Evolutionary conservation across 352 stramenopile species (phyloP).

Genomic region (Pythium angustatum): DNA sequence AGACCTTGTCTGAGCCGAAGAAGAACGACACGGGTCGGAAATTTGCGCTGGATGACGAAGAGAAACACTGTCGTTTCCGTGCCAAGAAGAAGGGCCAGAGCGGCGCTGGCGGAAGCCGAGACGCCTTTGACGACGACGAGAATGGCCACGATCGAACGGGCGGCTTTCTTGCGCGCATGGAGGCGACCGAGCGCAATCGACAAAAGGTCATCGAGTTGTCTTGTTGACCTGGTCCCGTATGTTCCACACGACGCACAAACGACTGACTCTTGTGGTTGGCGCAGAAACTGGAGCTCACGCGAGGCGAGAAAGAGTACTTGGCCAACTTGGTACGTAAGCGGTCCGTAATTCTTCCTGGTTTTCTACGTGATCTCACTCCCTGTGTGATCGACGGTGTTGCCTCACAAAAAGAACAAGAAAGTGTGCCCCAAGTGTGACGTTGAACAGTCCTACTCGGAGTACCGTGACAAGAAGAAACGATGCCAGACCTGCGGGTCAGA

Average conservation of each 20-base stretch:
- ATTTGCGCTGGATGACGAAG: constrained; percentile 75
- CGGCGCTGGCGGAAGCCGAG: constrained; percentile 16
- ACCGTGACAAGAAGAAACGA: constrained; percentile 86
- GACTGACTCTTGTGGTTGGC: no score
- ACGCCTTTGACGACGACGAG: constrained; percentile 39
- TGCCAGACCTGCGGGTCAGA: constrained; percentile 79
- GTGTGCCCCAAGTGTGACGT: constrained; percentile 66
- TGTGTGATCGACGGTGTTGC: not conserved
- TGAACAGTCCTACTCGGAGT: constrained; percentile 79
- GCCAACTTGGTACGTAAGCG: constrained; percentile 26
- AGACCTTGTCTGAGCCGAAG: constrained; percentile 53
- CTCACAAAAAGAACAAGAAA: constrained; percentile 76
- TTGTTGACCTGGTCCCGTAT: not conserved
- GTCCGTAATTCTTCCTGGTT: no score
- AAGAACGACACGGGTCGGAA: constrained; percentile 42
- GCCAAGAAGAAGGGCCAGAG: constrained; percentile 34
- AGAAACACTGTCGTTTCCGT: constrained; percentile 72
- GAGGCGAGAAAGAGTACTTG: constrained; percentile 75
- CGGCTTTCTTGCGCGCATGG: constrained; percentile 76
- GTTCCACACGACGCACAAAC: no score
- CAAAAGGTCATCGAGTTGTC: constrained; percentile 50
- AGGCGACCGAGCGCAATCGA: constrained; percentile 73
- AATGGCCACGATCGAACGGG: constrained; percentile 26
- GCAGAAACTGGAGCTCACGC: constrained; percentile 74
- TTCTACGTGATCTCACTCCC: not conserved